These are phyloP conservation scores for Trichoderma citrinoviride DNA, from an alignment of 2,329 filamentous ascomycete genomes.

Conservation along the genomic window DNA sequence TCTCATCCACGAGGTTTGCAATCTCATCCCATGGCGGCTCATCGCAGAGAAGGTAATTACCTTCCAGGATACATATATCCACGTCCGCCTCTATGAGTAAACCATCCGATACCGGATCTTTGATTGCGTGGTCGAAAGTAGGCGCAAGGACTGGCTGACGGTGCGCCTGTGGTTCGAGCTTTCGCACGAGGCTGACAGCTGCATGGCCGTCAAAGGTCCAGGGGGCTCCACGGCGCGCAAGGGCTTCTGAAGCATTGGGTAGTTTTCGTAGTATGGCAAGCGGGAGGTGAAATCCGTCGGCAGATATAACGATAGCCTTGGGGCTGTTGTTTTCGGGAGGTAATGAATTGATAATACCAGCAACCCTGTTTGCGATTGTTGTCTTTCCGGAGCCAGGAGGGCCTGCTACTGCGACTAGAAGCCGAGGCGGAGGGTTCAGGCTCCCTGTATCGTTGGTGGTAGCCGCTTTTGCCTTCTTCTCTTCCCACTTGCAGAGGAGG, in stretches of 20 bases:
- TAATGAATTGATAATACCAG: slow-evolving; percentile 20
- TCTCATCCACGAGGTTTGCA: slow-evolving; percentile 38
- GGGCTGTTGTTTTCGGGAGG: slow-evolving; percentile 12
- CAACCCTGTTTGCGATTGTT: slow-evolving; percentile 26
- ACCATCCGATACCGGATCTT: slow-evolving; percentile 66
- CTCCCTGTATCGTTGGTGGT: slow-evolving; percentile 11
- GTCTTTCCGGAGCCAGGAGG: slow-evolving; percentile 28
- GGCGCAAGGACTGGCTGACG: slow-evolving; percentile 51
- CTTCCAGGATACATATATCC: slow-evolving; percentile 67
- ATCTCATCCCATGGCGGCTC: slow-evolving; percentile 36
- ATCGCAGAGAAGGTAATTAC: slow-evolving; percentile 52
- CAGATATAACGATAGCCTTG: slow-evolving; percentile 29
- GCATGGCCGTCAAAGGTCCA: slow-evolving; percentile 35
- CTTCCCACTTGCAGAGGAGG: slow-evolving; percentile 26
- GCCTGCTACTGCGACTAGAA: slow-evolving; percentile 27
- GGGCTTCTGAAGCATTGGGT: slow-evolving; percentile 34
- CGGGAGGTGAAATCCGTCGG: slow-evolving; percentile 34
- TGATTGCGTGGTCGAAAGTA: slow-evolving; percentile 70
- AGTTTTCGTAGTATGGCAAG: slow-evolving; percentile 29
- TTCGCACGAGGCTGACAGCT: slow-evolving; percentile 25
- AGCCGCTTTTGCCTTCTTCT: slow-evolving; percentile 11
- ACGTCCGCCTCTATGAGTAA: slow-evolving; percentile 58
- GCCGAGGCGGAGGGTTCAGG: background rate
- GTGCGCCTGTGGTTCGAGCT: slow-evolving; percentile 22
- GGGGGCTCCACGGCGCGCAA: slow-evolving; percentile 33